Evolutionary conservation across 306 rosid genomes (phyloP).

Genomic region (Pterocarpus macrocarpus): DNA sequence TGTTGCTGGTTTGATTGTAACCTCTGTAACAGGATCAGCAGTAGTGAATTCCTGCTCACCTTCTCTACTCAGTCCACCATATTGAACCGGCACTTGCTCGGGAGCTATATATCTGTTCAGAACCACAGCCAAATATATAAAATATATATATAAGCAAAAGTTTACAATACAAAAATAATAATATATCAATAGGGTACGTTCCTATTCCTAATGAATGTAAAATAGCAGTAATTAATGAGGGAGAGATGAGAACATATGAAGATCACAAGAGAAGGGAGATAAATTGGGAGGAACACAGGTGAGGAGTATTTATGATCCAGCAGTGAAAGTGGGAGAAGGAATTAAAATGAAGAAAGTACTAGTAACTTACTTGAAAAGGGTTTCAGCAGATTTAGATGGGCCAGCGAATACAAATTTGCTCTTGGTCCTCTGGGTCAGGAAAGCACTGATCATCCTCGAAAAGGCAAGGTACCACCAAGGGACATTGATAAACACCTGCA

Average conservation of each 20-base stretch:
- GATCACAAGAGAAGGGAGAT: background rate
- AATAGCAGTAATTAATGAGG: too few species aligned
- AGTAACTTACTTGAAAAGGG: constrained; percentile 72
- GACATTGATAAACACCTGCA: constrained; percentile 86
- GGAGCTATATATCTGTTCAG: constrained; percentile 77
- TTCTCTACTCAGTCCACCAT: constrained; percentile 89
- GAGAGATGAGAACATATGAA: too few species aligned
- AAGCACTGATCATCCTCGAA: constrained; percentile 73
- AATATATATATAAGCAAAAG: constrained; percentile 11
- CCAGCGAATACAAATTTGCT: constrained; percentile 95
- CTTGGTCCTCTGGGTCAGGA: constrained; percentile 89
- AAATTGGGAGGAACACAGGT: background rate
- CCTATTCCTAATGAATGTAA: too few species aligned
- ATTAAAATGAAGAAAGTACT: background rate
- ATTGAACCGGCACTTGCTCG: constrained; percentile 85
- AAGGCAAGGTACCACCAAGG: constrained; percentile 97
- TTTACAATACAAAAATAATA: background rate
- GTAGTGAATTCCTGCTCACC: constrained; percentile 79
- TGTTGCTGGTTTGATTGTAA: constrained; percentile 74
- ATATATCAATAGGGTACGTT: background rate
- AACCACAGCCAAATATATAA: background rate
- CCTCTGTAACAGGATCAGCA: constrained; percentile 75
- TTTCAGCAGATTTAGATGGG: constrained; percentile 78
- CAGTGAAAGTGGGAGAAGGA: background rate
- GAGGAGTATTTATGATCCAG: background rate